Evolutionary conservation across 352 stramenopile species (phyloP), one percentile per base, ranked within the genome.

Genomic region (Thalassiosira mediterranea): DNA sequence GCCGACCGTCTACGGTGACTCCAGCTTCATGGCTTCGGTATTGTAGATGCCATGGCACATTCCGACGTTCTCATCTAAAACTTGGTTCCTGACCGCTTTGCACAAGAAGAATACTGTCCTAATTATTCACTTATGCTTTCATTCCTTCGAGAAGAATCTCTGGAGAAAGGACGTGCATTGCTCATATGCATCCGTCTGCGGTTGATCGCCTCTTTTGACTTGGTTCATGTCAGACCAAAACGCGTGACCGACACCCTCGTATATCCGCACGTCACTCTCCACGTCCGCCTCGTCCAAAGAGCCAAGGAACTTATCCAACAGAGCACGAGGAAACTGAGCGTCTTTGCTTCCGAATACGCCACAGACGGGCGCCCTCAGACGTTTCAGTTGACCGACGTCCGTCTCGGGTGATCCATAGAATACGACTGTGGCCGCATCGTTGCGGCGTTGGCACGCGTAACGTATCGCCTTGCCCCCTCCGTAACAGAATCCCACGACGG

Each of bases 381-480:
- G 23, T 19, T 60, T 8, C 40, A 79, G 47, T 46, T 65, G 52
- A 23, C 67, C 44, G 2, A 62, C 31, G 49, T 74, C 61, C n/a
- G 70, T 74, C 1, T 74, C 21, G 10, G 62, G 70, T n/a, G 37
- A 72, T 54, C 70, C 70, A 54, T 79, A 79, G 51, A 49, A 79
- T 3, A 79, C 31, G 7, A 79, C 70, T n/a, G 70, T 79, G 0
- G 70, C 70, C n/a, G 70, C 70, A 48, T 68, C 23, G 28, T 29
- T 60, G 42, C 40, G n/a, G 5, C 54, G 4, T 38, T 79, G 48
- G 29, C 44, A 54, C 11, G 70, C 68, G 46, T 79, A 79, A 17
- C 70, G 63, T 64, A 79, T 66, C 10, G 70, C 70, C 34, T 79
- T 79, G 8, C 70, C 70, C 42, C 70, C 70, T 15, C 70, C 70